Base-by-base conservation (phyloP, 768 basidiomycete genomes). In the Royoungia palumana region DNA sequence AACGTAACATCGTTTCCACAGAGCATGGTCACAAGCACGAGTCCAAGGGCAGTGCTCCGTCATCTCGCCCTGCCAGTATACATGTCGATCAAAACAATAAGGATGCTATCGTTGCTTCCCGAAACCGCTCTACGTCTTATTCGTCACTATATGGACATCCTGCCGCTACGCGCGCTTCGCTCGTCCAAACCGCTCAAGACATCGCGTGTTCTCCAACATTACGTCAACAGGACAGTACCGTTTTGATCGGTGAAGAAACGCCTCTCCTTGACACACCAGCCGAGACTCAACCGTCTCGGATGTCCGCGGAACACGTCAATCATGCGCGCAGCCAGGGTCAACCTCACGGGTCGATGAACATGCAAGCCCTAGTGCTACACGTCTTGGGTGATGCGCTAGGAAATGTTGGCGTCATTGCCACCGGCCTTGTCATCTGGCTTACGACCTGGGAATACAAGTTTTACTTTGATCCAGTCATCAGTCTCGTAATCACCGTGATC, bases 341-440 rank as follows among this genome's bases (percentile, higher is more conserved):
- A 63, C 55, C 70, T 19, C 81, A 84, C 59, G 85, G 62, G 21
- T 90, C 86, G 1, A 98, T 99, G 96, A 99, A 98, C 70, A 97
- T 98, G 94, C 87, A 76, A n/a, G 96, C 94, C 25, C 76, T 99
- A 2, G 75, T 98, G 27, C 70, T 99, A 24, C 96, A 99, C 67
- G 96, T 98, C 34, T 68, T 99, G 38, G 95, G 95, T 28, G 95
- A 99, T 72, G 95, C 95, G 47, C 79, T 99, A 21, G 96, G 96
- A 42, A 98, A 99, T 67, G 89, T 98, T 53, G 96, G 96, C 44
- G 96, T 99, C 53, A 96, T 99, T 51, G 83, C 87, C 30, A 91
- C 94, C 5, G 96, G 96, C 48, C 80, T 98, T 11, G 74, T 98
- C 63, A 96, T 99, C 62, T 94, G 92, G 94, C 78, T 89, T 49